phyloP scores from a whole-genome alignment of 1,284 basidiomycete species.

The Trichosporon faecale region DNA sequence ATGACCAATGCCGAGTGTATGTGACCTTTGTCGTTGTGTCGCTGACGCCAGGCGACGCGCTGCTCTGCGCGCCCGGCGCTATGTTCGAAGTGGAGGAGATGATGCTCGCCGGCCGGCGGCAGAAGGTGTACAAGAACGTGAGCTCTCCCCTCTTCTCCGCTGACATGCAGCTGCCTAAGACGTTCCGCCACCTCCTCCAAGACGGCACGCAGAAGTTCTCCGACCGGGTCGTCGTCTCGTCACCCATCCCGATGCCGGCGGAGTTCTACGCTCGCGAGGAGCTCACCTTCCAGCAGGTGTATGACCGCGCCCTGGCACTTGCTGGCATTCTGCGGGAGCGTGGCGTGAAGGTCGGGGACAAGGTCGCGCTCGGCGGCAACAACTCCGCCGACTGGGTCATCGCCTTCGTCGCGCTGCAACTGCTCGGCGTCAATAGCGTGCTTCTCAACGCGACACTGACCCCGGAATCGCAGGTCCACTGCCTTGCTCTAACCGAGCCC shows the following conservation, averaged over 20 bases:
- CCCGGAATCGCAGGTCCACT: conserved; percentile 31
- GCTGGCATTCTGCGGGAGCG: conserved; percentile 38
- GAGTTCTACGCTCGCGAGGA: conserved; percentile 20
- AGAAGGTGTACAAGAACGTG: neutral
- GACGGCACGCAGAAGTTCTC: neutral
- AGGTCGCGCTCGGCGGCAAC: conserved; percentile 40
- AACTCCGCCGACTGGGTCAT: conserved; percentile 42
- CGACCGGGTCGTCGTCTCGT: neutral
- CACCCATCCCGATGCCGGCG: neutral
- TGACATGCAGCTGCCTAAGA: neutral
- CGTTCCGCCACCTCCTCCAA: neutral
- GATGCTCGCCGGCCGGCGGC: neutral
- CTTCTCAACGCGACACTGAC: conserved; percentile 43
- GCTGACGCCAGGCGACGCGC: neutral
- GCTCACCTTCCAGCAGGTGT: conserved; percentile 34
- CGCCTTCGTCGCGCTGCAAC: conserved; percentile 36
- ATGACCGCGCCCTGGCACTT: conserved; percentile 26
- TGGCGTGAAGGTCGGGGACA: conserved; percentile 34
- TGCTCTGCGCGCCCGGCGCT: neutral
- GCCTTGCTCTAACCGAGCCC: conserved; percentile 33
- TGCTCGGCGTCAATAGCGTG: conserved; percentile 42
- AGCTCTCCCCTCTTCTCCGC: too few species aligned
- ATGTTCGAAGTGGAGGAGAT: neutral
- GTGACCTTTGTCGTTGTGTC: neutral
- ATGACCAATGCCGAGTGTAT: neutral